Conservation (phyloP, 1,284 basidiomycete species). For the Cutaneotrichosporon spelunceum region DNA sequence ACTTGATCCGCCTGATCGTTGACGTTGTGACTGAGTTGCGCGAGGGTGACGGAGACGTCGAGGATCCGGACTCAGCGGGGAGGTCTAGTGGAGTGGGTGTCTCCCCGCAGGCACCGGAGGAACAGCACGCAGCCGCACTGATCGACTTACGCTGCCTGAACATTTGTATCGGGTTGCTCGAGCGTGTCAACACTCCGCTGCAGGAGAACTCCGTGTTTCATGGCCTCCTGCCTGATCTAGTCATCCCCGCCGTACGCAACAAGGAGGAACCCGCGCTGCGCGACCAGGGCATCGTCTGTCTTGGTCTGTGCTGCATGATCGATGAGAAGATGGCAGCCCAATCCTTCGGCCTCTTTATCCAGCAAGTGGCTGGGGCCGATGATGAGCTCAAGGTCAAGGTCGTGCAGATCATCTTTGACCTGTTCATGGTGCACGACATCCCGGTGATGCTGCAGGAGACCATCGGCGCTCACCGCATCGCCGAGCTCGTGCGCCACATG, state of each 20-base stretch:
- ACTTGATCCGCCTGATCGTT: conserved; percentile 89
- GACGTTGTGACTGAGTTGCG: conserved; percentile 87
- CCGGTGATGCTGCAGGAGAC: conserved; percentile 51
- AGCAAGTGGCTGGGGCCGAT: conserved; percentile 74
- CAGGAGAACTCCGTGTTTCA: conserved; percentile 92
- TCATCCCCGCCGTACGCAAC: conserved; percentile 83
- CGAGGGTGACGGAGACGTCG: conserved; percentile 55
- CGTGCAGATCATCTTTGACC: conserved; percentile 82
- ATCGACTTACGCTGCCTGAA: conserved; percentile 77
- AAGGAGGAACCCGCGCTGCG: conserved; percentile 74
- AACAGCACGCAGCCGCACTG: conserved; percentile 62
- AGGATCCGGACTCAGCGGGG: conserved; percentile 14
- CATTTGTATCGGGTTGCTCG: conserved; percentile 86
- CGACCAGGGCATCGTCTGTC: conserved; percentile 78
- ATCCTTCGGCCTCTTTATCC: conserved; percentile 83
- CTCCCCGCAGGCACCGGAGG: conserved; percentile 15
- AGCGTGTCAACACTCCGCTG: conserved; percentile 85
- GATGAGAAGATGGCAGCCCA: conserved; percentile 83
- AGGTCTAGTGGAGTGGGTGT: neutral
- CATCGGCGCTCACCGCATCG: conserved; percentile 58
- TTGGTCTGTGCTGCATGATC: conserved; percentile 88
- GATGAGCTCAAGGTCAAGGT: conserved; percentile 75
- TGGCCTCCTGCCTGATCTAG: conserved; percentile 82
- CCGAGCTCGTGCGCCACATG: conserved; percentile 71
- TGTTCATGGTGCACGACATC: conserved; percentile 83